Evolutionary conservation across 495 filamentous ascomycete genomes (phyloP).

Genomic region (Pyronema omphalodes): DNA sequence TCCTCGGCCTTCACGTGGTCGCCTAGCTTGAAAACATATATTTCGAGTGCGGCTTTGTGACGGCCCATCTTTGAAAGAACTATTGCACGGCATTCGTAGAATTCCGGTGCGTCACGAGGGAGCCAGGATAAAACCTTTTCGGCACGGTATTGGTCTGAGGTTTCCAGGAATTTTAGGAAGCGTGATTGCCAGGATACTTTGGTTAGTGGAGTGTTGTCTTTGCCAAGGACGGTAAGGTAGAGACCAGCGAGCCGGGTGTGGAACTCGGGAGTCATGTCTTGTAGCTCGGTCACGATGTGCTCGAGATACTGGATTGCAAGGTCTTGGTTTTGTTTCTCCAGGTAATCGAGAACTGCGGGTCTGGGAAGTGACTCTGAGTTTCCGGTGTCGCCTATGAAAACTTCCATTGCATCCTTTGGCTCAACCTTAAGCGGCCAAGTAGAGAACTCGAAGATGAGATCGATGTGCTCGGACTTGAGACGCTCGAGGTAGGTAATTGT

Average conservation of each 20-base stretch:
- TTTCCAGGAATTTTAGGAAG: constrained; percentile 49
- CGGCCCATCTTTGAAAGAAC: constrained; percentile 90
- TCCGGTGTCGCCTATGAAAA: constrained; percentile 85
- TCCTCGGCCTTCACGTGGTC: constrained; percentile 85
- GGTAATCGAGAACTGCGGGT: constrained; percentile 51
- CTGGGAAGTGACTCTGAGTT: constrained; percentile 82
- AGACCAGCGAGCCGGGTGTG: constrained; percentile 67
- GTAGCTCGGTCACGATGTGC: constrained; percentile 73
- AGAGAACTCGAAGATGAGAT: constrained; percentile 77
- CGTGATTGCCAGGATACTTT: constrained; percentile 27
- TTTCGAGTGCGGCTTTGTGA: constrained; percentile 82
- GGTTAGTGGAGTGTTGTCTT: constrained; percentile 25
- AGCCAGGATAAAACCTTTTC: constrained; percentile 55
- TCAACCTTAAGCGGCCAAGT: constrained; percentile 67
- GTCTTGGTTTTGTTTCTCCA: constrained; percentile 44
- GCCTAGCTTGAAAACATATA: constrained; percentile 86
- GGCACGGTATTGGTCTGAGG: constrained; percentile 62
- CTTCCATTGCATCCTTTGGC: constrained; percentile 71
- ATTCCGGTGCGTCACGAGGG: constrained; percentile 62
- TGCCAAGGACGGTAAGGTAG: constrained; percentile 34
- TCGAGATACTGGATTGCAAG: constrained; percentile 76
- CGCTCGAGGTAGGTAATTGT: constrained; percentile 83
- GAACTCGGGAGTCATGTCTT: constrained; percentile 66
- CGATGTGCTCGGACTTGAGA: constrained; percentile 69
- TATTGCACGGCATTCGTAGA: constrained; percentile 80